Evolutionary conservation across 2,329 filamentous ascomycete genomes (phyloP), one percentile per base, ranked within the genome.

Genomic region (Ascochyta lentis): DNA sequence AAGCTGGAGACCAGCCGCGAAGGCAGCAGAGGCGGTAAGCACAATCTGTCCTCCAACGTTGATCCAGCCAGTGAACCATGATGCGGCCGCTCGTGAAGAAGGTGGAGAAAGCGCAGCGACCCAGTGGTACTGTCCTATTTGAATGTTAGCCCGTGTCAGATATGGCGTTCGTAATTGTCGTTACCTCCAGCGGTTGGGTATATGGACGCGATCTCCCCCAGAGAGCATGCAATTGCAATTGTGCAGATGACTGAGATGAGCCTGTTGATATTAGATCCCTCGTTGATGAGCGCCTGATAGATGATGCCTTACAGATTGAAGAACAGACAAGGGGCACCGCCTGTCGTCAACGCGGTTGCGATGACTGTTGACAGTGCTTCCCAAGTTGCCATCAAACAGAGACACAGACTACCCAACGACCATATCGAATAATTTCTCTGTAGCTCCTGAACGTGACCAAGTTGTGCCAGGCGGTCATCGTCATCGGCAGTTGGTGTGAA

Each of bases 191-290:
- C 86, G 6, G 87, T 90, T n/a, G 88, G 88, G 66, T 88, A 90
- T 29, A 89, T 85, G 59, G 85, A 88, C 50, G 87, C 89, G 66
- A 91, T 88, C 76, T 91, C 88, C 58, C 86, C 86, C 16, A 90
- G 79, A 19, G 86, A 89, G 4, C 83, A 77, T n/a, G 88, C 87
- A 34, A 90, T 86, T 69, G 87, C 89, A 59, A 88, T 71, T 61
- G 89, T 87, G 69, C 76, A 77, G 8, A 79, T 38, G 27, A 80
- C 76, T 0, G 78, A 75, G 3, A 80, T 70, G 3, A 81, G 66
- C 44, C 78, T 81, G 35, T 19, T n/a, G 4, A 13, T 29, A 26
- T 54, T 22, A 52, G 33, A 6, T 8, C 5, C 6, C n/a, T 7
- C 3, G 1, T 22, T 16, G 6, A 13, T 12, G 3, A 4, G 4